A percentile compares a stretch with the other conserved stretches of the same genome.
phyloP scores from a whole-genome alignment of 164 flowering plant genomes.

The Sedum album region DNA sequence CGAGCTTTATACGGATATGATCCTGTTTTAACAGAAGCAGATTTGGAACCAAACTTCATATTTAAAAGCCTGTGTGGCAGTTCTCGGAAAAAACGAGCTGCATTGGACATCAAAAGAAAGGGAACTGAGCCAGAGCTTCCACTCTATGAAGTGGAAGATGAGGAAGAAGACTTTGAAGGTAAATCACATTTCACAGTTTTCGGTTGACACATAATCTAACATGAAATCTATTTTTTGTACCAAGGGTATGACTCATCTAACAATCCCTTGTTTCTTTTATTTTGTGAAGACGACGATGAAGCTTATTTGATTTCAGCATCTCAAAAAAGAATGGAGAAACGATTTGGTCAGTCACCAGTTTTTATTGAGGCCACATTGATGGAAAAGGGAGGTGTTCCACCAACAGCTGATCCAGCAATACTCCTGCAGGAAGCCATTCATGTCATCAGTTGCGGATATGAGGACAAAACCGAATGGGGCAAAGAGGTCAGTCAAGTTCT shows the following conservation, averaged over 20 bases:
- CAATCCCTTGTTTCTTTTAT: not conserved
- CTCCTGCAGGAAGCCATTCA: constrained; percentile 88
- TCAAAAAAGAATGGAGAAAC: constrained; percentile 90
- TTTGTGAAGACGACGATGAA: constrained; percentile 72
- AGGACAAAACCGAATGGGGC: constrained; percentile 96
- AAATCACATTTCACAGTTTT: not conserved
- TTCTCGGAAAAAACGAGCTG: constrained; percentile 64
- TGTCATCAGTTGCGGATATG: too few relatives aligned
- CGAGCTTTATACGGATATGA: too few relatives aligned
- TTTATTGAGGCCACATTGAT: constrained; percentile 92
- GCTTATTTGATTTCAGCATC: constrained; percentile 85
- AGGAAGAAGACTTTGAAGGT: constrained; percentile 94
- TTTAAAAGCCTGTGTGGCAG: constrained; percentile 78
- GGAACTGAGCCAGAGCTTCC: constrained; percentile 74
- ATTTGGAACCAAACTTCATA: constrained; percentile 83
- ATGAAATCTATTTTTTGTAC: not conserved
- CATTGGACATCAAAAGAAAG: constrained; percentile 44
- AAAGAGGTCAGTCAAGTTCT: constrained; percentile 61
- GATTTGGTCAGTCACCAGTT: constrained; percentile 94
- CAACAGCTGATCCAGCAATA: constrained; percentile 68
- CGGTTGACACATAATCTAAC: too few relatives aligned
- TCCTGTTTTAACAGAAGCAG: constrained; percentile 83
- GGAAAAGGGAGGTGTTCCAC: constrained; percentile 96
- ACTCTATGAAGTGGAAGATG: constrained; percentile 86
- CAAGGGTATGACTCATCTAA: too few relatives aligned